Evolutionary conservation across 2,329 filamentous ascomycete species (phyloP), one percentile per base, ranked within the genome.

Genomic region (Curvularia eragrostidis): DNA sequence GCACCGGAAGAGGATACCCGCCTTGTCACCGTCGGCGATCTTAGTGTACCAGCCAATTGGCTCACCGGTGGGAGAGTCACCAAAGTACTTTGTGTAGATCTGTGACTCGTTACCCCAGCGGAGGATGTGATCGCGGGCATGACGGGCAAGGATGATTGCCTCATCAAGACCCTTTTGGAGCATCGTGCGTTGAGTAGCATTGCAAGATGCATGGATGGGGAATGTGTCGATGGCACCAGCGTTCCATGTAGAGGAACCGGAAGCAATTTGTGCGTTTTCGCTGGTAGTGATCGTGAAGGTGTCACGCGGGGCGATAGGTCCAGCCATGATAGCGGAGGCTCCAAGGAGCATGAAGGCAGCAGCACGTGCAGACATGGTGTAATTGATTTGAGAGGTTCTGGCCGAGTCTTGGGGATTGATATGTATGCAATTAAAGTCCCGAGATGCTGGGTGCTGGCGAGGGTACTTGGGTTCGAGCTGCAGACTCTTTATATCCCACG

Each of bases 51-150:
- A 87, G 4, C 88, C 89, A 41, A 87, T 79, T 3, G 85, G 82
- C 60, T 83, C 81, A 21, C 83, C 82, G 2, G 86, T 85, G 3
- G 85, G 79, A 1, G 79, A 79, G 51, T 84, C 81, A 44, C 88
- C 87, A 69, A 91, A 91, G 77, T 90, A 91, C 77, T 87, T 89
- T 51, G 79, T 78, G 69, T 86, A 87, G 57, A 89, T 81, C 19
- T 82, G 78, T 9, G 86, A 89, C 24, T 80, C 77, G 74, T 83
- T 81, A 30, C 87, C 86, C 65, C 79, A 84, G 46, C 81, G 80
- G 13, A 85, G 80, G 49, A 88, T 82, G 68, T 90, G 88, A 39
- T 87, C 82, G 58, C 83, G 84, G 6, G 88, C 88, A 66, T 89
- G 86, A 50, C 80, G 73, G 7, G 85, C 86, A 3, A 90, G 79